Evolutionary conservation across 768 basidiomycete species (phyloP).

Genomic region (Mycena vulgaris): DNA sequence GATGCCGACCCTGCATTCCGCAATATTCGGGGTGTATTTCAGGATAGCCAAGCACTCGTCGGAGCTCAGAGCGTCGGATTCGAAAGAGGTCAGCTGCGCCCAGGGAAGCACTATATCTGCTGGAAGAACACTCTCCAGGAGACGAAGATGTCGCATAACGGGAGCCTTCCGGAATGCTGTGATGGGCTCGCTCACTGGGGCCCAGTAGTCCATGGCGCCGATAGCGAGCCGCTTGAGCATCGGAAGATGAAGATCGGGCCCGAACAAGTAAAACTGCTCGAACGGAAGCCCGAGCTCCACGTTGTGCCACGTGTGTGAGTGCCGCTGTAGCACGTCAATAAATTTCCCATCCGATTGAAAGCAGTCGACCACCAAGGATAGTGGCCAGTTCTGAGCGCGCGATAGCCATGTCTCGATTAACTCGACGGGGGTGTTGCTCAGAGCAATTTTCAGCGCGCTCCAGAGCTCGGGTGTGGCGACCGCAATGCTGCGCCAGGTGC

Average conservation of each 20-base stretch:
- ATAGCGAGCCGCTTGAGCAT: conserved; percentile 7
- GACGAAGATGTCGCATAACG: background rate
- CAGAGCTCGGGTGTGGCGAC: conserved; percentile 41
- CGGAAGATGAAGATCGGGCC: conserved; percentile 5
- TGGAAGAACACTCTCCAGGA: background rate
- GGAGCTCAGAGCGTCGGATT: background rate
- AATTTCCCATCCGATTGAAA: background rate
- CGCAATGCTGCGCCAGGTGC: conserved; percentile 43
- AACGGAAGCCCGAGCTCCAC: background rate
- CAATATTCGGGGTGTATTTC: background rate
- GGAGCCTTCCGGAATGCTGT: background rate
- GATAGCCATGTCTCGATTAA: conserved; percentile 12
- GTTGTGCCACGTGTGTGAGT: conserved; percentile 15
- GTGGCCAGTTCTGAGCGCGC: conserved; percentile 4
- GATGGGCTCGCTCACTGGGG: background rate
- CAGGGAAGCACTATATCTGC: background rate
- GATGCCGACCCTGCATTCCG: background rate
- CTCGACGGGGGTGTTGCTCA: background rate
- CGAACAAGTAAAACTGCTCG: conserved; percentile 1
- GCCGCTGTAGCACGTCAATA: background rate
- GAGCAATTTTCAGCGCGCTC: conserved; percentile 42
- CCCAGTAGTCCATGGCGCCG: background rate
- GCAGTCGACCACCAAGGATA: conserved; percentile 1
- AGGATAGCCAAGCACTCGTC: conserved; percentile 2
- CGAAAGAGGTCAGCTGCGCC: conserved; percentile 9